Evolutionary conservation across 345 rosid species (phyloP), one percentile per base, ranked within the genome.

Genomic region (Zanthoxylum bungeanum): DNA sequence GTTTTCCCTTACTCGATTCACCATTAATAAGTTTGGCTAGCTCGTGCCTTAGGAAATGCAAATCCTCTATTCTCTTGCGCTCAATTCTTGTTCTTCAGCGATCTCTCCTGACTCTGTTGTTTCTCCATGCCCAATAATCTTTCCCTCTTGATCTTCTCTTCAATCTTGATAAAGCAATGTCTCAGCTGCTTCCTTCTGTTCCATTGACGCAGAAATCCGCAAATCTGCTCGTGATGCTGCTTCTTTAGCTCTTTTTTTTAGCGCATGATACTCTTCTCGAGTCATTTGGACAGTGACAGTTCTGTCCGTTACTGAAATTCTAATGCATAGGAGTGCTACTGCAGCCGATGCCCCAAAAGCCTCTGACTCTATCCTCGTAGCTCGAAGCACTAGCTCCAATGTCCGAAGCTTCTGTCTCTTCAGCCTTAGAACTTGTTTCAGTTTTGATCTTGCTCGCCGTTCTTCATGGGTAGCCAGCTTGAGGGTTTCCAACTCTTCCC

Each of bases 391-490:
- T 17, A 85, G 71, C 27, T 82, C 84, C 51, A 81, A 56, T 0
- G 85, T 74, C 42, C 78, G 72, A 21, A 85, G 85, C 8, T 64
- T 84, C 80, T 82, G 91, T 57, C 76, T 80, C 78, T 62, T 82
- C 39, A 86, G 50, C 56, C 84, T 65, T 70, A 78, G 67, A 19
- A 64, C 76, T 66, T 76, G 81, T 67, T 85, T 85, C 68, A 77
- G 69, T 36, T 64, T 76, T 22, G 66, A 61, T 75, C 81, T 69
- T 34, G 61, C 72, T 66, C 75, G 74, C 0, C 70, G 70, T 24
- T 76, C 81, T 64, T 78, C 75, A 5, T 75, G 81, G 2, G 49
- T 59, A 7, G 69, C 81, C 47, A 55, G 16, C 74, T 76, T 73
- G 22, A 78, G 64, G 2, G 11, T 46, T n/a, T 82, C 78, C 72